These are phyloP conservation scores for Phytophthora foliorum DNA, from an alignment of 352 stramenopile genomes.

Conservation along the genomic window DNA sequence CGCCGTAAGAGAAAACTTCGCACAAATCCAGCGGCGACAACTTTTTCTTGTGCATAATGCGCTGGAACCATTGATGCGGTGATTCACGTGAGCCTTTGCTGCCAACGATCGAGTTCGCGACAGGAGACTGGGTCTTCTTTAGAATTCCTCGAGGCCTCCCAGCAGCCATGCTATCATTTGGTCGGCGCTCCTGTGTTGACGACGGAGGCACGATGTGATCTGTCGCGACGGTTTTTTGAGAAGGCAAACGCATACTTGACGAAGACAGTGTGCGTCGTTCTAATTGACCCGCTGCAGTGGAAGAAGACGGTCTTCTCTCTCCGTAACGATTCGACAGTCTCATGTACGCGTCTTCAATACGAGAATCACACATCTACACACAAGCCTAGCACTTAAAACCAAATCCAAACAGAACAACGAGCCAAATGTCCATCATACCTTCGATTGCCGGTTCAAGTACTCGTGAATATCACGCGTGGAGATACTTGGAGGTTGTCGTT, in stretches of 20 bases:
- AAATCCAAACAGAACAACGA: not conserved
- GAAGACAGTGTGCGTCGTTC: slow-evolving; percentile 10
- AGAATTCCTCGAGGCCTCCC: slow-evolving; percentile 26
- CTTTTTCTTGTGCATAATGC: slow-evolving; percentile 49
- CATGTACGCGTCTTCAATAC: slow-evolving; percentile 32
- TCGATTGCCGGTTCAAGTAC: slow-evolving; percentile 22
- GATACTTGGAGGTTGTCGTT: not conserved
- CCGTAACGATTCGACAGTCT: slow-evolving; percentile 16
- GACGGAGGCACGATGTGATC: slow-evolving; percentile 22
- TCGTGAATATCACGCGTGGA: slow-evolving; percentile 26
- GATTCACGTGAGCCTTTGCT: slow-evolving; percentile 29
- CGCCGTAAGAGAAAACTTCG: slow-evolving; percentile 61
- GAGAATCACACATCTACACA: slow-evolving; percentile 31
- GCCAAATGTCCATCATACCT: slow-evolving; percentile 10
- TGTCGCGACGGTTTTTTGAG: not conserved
- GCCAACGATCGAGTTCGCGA: not conserved
- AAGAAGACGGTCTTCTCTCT: not conserved
- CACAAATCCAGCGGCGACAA: slow-evolving; percentile 67
- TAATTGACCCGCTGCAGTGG: not conserved
- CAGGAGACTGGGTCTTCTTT: slow-evolving; percentile 23
- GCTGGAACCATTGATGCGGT: slow-evolving; percentile 65
- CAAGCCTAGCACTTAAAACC: not conserved
- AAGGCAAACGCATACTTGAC: slow-evolving; percentile 15
- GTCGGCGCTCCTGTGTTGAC: slow-evolving; percentile 19
- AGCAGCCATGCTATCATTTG: not conserved